Conservation (phyloP, 2,329 filamentous ascomycete genomes). For the Colletotrichum shisoi region DNA sequence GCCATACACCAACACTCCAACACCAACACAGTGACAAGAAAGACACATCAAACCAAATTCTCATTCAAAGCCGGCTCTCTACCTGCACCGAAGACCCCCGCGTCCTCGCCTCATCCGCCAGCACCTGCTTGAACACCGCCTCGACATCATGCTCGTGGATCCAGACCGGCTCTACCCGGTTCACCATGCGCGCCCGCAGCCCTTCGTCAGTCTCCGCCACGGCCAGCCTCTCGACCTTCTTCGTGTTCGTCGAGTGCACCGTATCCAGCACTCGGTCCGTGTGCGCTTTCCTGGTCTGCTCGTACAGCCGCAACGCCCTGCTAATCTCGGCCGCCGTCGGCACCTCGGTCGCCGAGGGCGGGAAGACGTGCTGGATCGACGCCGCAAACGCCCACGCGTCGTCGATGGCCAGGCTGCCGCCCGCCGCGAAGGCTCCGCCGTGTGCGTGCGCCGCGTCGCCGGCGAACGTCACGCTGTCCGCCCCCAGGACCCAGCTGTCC, state of each 20-base stretch:
- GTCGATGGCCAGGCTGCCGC: conserved; percentile 52
- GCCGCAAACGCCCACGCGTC: conserved; percentile 54
- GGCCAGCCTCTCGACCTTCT: conserved; percentile 42
- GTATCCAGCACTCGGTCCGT: conserved; percentile 49
- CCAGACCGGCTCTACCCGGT: conserved; percentile 52
- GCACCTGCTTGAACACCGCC: conserved; percentile 45
- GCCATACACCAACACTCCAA: neutral
- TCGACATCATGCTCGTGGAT: conserved; percentile 58
- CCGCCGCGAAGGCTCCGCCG: conserved; percentile 53
- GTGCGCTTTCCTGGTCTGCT: conserved; percentile 54
- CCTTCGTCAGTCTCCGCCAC: conserved; percentile 50
- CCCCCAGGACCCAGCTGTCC: conserved; percentile 53
- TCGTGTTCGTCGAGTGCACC: conserved; percentile 47
- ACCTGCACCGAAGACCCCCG: conserved; percentile 2
- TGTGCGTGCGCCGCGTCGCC: conserved; percentile 55
- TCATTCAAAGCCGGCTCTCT: conserved; percentile 25
- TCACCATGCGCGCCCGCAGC: conserved; percentile 48
- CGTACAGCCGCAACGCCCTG: conserved; percentile 51
- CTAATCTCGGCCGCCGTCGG: conserved; percentile 41
- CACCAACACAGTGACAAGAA: neutral
- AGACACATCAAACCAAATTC: neutral
- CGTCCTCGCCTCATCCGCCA: conserved; percentile 18
- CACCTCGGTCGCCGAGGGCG: conserved; percentile 16
- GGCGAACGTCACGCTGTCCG: conserved; percentile 48
- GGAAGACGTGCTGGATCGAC: conserved; percentile 50